Base-by-base conservation (phyloP, 108 stramenopile genomes). In the Fragilariopsis cylindrus region DNA sequence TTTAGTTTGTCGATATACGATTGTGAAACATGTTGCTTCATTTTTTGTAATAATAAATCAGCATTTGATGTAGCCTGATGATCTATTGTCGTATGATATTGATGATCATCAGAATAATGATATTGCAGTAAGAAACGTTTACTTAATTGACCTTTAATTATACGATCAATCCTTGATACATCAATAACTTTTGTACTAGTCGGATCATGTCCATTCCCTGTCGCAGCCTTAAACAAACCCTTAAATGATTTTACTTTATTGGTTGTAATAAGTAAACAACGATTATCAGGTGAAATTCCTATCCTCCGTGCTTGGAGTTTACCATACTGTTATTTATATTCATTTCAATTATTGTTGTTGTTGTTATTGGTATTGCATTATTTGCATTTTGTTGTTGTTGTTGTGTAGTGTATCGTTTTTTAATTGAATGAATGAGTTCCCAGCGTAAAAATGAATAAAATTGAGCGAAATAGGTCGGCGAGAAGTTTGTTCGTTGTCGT, bases 261-360 rank as follows among this genome's bases (percentile, higher is more conserved):
- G 7, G 90, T 76, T 2, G 88, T 91, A 42, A 93, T 83, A 57
- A 79, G 79, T 5, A 93, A 70, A 16, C 80, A 73, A 15, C 90
- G 86, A 74, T 89, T 74, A 69, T 91, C 82, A 39, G 81, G 71
- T 11, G 88, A 78, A 55, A 93, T 76, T 8, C 81, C 87, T 53
- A 93, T 50, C 7, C 88, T 83, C 67, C 92, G 88, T 11, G 81
- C 66, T 80, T 90, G 88, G 56, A 87, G 76, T 73, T 92, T 92
- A 2, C 89, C 89, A 69, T 79, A 82, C 88, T 91, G 71, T 13
- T 30, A 30, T 30, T 30, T 30, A 30, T 30, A 30, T 30, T 60
- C 19, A 42, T 66, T 60, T 9, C 43, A n/a, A 39, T 16, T 21
- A 6, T 40, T 49, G 16, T 8, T 5, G 54, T 68, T 9, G 7